Base-by-base conservation (phyloP, 257 asterid genomes). In the Solanum lycopersicoides region DNA sequence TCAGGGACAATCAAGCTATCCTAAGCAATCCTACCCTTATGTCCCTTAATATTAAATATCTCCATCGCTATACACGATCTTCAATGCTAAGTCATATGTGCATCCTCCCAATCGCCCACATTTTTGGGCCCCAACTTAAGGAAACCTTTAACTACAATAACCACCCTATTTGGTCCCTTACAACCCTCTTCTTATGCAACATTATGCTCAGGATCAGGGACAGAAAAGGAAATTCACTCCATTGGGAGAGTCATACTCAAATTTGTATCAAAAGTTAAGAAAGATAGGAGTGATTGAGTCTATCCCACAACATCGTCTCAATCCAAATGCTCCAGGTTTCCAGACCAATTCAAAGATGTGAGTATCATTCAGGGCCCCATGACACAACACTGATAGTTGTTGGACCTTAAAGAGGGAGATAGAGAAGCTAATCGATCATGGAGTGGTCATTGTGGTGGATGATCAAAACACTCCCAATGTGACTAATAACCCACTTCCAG, bases 131-230 rank as follows among this genome's bases (percentile, higher is more conserved):
- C 71, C 3, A 63, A 11, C 3, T 9, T 15, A 7, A 2, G 32
- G 2, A 5, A 65, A 5, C 34, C 9, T 0, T n/a, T 4, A 0
- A 7, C 35, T 6, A 35, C 37, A 35, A 35, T 6, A 1, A 4
- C 6, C 1, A 4, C 4, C 37, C 37, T 35, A 4, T 35, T 6
- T 4, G 37, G 37, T 35, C 18, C 18, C 4, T 65, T 25, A 65
- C 2, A 12, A 25, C 3, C 35, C 9, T n/a, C 2, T 2, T 4
- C 1, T 1, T 12, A 4, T 0, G 0, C 0, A 65, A n/a, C 25
- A 65, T 25, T 65, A 12, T 12, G 4, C 9, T 5, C 56, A 47
- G 13, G 9, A 25, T 13, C 7, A 13, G 56, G 7, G 18, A 13
- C 7, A 47, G 7, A 47, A 47, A 2, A 45, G 18, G 4, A 65